These are phyloP conservation scores for Myriosclerotinia duriaeana DNA, from an alignment of 2,329 filamentous ascomycete genomes.

Conservation along the genomic window DNA sequence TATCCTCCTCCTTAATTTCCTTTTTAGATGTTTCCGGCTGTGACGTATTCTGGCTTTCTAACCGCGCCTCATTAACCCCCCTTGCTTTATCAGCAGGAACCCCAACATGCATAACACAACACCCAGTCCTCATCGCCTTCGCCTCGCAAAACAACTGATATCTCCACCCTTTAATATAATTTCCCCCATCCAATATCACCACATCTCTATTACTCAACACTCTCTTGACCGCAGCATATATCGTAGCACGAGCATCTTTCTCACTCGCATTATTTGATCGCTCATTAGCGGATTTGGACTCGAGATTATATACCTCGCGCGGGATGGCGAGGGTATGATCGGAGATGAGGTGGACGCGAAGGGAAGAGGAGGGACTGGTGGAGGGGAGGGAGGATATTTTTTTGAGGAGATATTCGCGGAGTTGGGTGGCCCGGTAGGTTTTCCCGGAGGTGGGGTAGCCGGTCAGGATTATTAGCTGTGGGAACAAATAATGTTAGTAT, in stretches of 20 bases:
- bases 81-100: constrained; percentile 53
- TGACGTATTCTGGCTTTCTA: constrained; percentile 43
- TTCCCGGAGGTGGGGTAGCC: constrained; percentile 69
- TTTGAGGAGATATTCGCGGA: constrained; percentile 66
- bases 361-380: constrained; percentile 41
- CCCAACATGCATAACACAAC: constrained; percentile 69
- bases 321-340: constrained; percentile 69
- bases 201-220: constrained; percentile 70
- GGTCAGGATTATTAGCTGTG: constrained; percentile 65
- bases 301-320: constrained; percentile 69
- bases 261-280: constrained; percentile 73
- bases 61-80: constrained; percentile 59
- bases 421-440: constrained; percentile 63
- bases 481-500: neutral
- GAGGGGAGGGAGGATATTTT: constrained; percentile 41
- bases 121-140: constrained; percentile 74
- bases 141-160: constrained; percentile 86
- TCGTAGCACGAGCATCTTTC: constrained; percentile 75
- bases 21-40: constrained; percentile 23
- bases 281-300: constrained; percentile 55
- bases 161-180: constrained; percentile 88
- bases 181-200: constrained; percentile 75
- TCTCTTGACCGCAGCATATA: constrained; percentile 77
- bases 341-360: constrained; percentile 72
- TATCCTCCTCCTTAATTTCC: constrained; percentile 37